These are phyloP conservation scores for Phytophthora litchii DNA, from an alignment of 352 stramenopile species.

Conservation along the genomic window DNA sequence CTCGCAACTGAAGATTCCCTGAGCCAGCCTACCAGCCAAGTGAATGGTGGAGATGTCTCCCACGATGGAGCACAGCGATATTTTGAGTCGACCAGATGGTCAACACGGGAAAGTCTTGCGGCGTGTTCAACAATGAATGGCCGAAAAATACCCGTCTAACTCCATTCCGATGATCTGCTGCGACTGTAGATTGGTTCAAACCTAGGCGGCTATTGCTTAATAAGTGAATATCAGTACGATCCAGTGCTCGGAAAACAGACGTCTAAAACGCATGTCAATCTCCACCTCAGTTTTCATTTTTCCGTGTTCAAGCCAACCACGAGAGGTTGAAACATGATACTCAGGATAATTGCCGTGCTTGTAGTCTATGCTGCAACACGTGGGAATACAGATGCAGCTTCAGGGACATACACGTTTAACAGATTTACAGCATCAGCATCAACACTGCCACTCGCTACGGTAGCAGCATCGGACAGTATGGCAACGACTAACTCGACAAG, in stretches of 20 bases:
- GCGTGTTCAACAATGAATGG: slow-evolving; percentile 20
- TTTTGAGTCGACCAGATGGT: slow-evolving; percentile 19
- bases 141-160: background rate
- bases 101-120: slow-evolving; percentile 17
- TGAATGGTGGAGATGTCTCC: slow-evolving; percentile 12
- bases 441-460: background rate
- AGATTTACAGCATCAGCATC: background rate
- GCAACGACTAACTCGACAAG: background rate
- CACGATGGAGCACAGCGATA: background rate
- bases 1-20: slow-evolving; percentile 22
- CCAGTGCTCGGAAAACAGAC: background rate
- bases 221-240: background rate
- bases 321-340: slow-evolving; percentile 6
- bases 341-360: slow-evolving; percentile 5
- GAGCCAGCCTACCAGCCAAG: background rate
- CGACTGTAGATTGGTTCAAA: slow-evolving; percentile 3
- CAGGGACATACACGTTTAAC: slow-evolving; percentile 7
- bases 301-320: slow-evolving; percentile 3
- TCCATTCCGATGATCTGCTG: slow-evolving; percentile 17
- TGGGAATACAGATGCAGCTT: slow-evolving; percentile 1
- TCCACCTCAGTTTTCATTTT: slow-evolving; percentile 18
- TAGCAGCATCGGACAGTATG: background rate
- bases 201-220: background rate
- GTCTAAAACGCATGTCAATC: background rate
- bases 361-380: background rate